Evolutionary conservation across 352 stramenopile species (phyloP).

Genomic region (Pythium apleroticum): DNA sequence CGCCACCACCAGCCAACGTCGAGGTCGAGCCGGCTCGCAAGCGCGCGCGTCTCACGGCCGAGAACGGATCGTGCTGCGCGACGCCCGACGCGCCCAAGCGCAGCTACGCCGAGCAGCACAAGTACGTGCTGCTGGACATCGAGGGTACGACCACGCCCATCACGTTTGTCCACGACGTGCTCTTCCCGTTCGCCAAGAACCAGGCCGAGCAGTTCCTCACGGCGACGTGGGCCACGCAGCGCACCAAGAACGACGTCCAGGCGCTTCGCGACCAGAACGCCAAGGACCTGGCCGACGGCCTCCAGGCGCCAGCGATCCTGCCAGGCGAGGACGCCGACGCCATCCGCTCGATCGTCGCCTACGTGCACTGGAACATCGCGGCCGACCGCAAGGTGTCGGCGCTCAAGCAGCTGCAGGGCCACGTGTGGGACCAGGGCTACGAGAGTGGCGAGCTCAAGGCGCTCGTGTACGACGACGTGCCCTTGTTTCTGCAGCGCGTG

Average conservation of each 20-base stretch:
- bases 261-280: slow-evolving; percentile 49
- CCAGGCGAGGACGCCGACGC: slow-evolving; percentile 24
- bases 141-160: slow-evolving; percentile 96
- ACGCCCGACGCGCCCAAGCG: slow-evolving; percentile 4
- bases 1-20: slow-evolving; percentile 25
- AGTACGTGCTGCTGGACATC: slow-evolving; percentile 95
- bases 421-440: slow-evolving; percentile 91
- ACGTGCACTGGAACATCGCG: slow-evolving; percentile 74
- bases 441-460: slow-evolving; percentile 82
- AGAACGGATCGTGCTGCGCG: slow-evolving; percentile 16
- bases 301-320: slow-evolving; percentile 32
- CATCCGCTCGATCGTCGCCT: slow-evolving; percentile 40
- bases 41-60: slow-evolving; percentile 23
- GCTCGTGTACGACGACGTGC: slow-evolving; percentile 92
- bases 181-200: slow-evolving; percentile 91
- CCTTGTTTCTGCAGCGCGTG: slow-evolving; percentile 82
- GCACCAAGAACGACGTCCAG: slow-evolving; percentile 51
- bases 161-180: slow-evolving; percentile 94
- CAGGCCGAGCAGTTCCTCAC: slow-evolving; percentile 61
- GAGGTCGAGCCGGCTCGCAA: slow-evolving; percentile 54
- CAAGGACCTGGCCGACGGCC: slow-evolving; percentile 36
- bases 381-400: slow-evolving; percentile 83
- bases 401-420: slow-evolving; percentile 90
- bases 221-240: slow-evolving; percentile 49
- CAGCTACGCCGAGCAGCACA: slow-evolving; percentile 76